A percentile compares a stretch with the other conserved stretches of the same genome.
Conservation (phyloP, 495 filamentous ascomycete species). For the Aspergillus homomorphus region DNA sequence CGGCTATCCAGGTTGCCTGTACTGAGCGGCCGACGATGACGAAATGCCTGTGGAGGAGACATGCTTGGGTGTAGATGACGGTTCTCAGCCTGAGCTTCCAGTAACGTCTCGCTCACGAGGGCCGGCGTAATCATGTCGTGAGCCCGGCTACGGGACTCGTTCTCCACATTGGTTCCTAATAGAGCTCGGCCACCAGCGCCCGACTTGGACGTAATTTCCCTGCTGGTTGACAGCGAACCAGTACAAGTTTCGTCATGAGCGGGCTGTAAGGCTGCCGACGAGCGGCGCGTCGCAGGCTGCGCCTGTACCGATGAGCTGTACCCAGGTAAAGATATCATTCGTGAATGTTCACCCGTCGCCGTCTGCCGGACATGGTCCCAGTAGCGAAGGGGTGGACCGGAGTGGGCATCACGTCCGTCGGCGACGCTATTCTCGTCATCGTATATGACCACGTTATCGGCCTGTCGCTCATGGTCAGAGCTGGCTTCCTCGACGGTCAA, state of each 20-base stretch:
- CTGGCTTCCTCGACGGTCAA: slow-evolving; percentile 43
- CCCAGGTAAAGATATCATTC: slow-evolving; percentile 15
- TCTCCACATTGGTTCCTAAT: slow-evolving; percentile 20
- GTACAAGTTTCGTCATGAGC: neutral
- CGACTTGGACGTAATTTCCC: slow-evolving; percentile 34
- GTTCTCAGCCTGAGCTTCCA: slow-evolving; percentile 37
- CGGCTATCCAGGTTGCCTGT: neutral
- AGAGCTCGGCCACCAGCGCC: slow-evolving; percentile 31
- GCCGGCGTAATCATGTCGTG: slow-evolving; percentile 34
- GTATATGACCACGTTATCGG: slow-evolving; percentile 35
- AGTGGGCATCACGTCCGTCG: slow-evolving; percentile 29
- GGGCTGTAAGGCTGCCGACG: slow-evolving; percentile 3
- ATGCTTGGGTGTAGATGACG: neutral
- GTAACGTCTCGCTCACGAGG: slow-evolving; percentile 39
- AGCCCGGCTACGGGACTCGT: slow-evolving; percentile 10
- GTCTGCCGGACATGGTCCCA: slow-evolving; percentile 16
- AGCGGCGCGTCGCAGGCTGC: slow-evolving; percentile 13
- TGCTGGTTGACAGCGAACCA: slow-evolving; percentile 16
- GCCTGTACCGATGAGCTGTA: slow-evolving; percentile 12
- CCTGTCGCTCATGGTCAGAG: slow-evolving; percentile 31
- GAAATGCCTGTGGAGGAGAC: neutral
- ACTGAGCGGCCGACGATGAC: neutral
- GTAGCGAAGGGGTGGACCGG: slow-evolving; percentile 35
- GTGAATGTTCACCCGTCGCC: slow-evolving; percentile 13
- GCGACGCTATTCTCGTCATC: slow-evolving; percentile 34